These are phyloP conservation scores for Neohortaea acidophila DNA, from an alignment of 495 filamentous ascomycete genomes.

Conservation along the genomic window DNA sequence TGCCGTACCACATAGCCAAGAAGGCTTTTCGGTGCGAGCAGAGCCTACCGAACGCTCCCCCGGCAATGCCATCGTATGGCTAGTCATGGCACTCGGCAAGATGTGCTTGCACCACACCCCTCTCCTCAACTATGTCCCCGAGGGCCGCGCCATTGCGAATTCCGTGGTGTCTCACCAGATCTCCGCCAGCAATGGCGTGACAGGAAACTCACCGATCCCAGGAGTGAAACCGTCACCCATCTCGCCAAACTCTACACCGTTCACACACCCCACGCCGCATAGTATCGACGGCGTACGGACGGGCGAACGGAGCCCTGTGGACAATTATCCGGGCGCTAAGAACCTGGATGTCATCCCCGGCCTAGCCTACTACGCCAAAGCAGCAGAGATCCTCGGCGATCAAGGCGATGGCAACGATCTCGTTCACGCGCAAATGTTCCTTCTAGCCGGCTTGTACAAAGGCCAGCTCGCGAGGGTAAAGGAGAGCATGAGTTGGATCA, in stretches of 20 bases:
- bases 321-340: constrained; percentile 6
- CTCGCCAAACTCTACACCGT: constrained; percentile 18
- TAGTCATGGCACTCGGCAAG: constrained; percentile 74
- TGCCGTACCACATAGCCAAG: neutral
- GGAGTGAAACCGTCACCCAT: constrained; percentile 16
- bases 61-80: constrained; percentile 60
- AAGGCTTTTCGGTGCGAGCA: neutral
- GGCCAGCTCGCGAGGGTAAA: constrained; percentile 76
- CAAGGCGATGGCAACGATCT: constrained; percentile 64
- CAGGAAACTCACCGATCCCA: constrained; percentile 15
- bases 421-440: constrained; percentile 65
- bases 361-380: constrained; percentile 72
- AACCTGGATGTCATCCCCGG: constrained; percentile 87
- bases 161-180: constrained; percentile 2
- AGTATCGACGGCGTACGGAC: constrained; percentile 8
- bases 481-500: constrained; percentile 83
- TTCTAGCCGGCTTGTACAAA: constrained; percentile 77
- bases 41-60: constrained; percentile 37
- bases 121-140: constrained; percentile 46
- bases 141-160: constrained; percentile 17
- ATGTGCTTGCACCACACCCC: constrained; percentile 52
- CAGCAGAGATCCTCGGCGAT: constrained; percentile 71
- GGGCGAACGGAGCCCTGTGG: constrained; percentile 9
- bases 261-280: constrained; percentile 13
- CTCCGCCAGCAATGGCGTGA: constrained; percentile 10